phyloP scores from a whole-genome alignment of 352 stramenopile species.

The Pythium rhizo-oryzae region DNA sequence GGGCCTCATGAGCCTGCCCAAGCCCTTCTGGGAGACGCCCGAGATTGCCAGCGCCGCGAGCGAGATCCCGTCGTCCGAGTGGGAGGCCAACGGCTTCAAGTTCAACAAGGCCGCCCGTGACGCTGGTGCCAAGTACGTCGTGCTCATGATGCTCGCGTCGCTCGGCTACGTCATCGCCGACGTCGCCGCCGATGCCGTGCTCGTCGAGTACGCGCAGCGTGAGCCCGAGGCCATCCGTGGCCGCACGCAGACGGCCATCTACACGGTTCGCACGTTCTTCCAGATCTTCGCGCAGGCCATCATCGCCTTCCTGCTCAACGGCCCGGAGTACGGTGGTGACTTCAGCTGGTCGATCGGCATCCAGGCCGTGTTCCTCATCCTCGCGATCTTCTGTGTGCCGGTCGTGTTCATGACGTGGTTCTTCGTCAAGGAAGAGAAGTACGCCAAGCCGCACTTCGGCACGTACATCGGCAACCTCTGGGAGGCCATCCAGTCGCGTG shows the following conservation, averaged over 20 bases:
- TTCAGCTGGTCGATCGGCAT: conserved; percentile 35
- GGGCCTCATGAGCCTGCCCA: conserved; percentile 29
- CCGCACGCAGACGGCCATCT: conserved; percentile 28
- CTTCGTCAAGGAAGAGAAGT: conserved; percentile 39
- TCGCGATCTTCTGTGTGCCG: conserved; percentile 31
- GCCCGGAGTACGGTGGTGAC: conserved; percentile 29
- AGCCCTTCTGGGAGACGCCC: conserved; percentile 28
- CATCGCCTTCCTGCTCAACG: conserved; percentile 31
- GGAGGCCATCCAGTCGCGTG: conserved; percentile 33
- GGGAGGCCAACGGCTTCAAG: conserved; percentile 15
- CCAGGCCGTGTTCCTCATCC: conserved; percentile 21
- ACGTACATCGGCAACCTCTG: conserved; percentile 36
- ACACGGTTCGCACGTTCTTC: conserved; percentile 30
- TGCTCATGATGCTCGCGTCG: conserved; percentile 38
- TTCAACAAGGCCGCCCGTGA: conserved; percentile 29
- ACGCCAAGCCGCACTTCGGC: conserved; percentile 26
- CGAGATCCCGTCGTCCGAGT: conserved; percentile 12
- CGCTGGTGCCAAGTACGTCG: conserved; percentile 29
- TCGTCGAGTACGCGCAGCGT: conserved; percentile 32
- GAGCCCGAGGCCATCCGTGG: conserved; percentile 22
- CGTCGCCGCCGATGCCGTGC: conserved; percentile 36
- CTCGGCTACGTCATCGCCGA: conserved; percentile 41
- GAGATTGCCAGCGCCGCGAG: conserved; percentile 3
- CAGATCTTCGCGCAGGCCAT: conserved; percentile 28
- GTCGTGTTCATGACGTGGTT: conserved; percentile 37